phyloP scores from a whole-genome alignment of 1,284 basidiomycete species.

The Pyrrhoderma noxium region DNA sequence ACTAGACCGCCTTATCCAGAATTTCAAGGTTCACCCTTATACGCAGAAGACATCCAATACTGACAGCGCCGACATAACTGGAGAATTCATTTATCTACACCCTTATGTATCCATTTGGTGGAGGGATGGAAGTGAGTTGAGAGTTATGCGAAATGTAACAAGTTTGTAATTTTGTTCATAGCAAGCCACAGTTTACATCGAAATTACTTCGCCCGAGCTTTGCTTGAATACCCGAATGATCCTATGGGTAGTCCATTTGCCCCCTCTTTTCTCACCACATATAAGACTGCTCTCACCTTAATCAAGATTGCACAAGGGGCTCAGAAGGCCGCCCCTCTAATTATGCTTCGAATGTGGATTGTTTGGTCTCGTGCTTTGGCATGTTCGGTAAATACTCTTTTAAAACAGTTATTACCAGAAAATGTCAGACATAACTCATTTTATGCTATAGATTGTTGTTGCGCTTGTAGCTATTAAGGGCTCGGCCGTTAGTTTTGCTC shows the following conservation, averaged over 20 bases:
- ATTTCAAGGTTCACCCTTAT: slow-evolving; percentile 5
- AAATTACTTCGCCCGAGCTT: slow-evolving; percentile 17
- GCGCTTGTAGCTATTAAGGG: slow-evolving; percentile 16
- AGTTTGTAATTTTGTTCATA: neutral
- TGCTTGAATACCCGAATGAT: slow-evolving; percentile 15
- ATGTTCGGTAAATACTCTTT: neutral
- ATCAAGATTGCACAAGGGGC: neutral
- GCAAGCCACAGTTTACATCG: slow-evolving; percentile 13
- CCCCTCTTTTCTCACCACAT: slow-evolving; percentile 18
- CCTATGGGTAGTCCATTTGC: slow-evolving; percentile 18
- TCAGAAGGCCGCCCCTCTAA: neutral
- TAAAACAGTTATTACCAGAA: neutral
- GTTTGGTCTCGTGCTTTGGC: neutral
- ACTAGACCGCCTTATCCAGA: slow-evolving; percentile 19
- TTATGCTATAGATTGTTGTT: slow-evolving; percentile 13
- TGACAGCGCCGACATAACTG: slow-evolving; percentile 2
- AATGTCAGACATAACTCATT: neutral
- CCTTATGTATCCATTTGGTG: neutral
- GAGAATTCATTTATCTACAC: slow-evolving; percentile 8
- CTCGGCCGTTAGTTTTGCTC: slow-evolving; percentile 10
- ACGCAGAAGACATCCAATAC: neutral
- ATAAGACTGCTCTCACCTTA: slow-evolving; percentile 11
- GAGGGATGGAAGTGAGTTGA: slow-evolving; percentile 1
- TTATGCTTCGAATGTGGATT: neutral
- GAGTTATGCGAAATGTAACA: neutral